phyloP scores from a whole-genome alignment of 2,329 filamentous ascomycete species.

The Parastagonospora nodorum region DNA sequence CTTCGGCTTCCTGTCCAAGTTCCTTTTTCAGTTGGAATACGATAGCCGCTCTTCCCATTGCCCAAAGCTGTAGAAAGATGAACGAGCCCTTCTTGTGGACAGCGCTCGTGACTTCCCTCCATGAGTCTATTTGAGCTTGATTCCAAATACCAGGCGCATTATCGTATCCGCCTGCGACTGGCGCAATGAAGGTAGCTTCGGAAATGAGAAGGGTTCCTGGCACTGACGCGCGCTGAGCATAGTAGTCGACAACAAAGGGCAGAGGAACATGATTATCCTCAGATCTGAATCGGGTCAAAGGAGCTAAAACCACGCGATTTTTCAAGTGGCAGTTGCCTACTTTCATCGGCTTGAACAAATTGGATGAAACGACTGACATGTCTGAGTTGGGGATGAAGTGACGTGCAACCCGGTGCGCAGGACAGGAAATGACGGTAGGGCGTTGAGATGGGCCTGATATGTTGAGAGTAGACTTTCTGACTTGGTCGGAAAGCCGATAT shows the following conservation, averaged over 20 bases:
- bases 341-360: conserved; percentile 26
- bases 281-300: conserved; percentile 42
- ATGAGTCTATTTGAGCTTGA: conserved; percentile 52
- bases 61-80: conserved; percentile 65
- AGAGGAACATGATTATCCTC: conserved; percentile 52
- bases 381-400: too few relatives aligned
- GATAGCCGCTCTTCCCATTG: conserved; percentile 27
- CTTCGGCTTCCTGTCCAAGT: conserved; percentile 18
- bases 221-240: conserved; percentile 55
- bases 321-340: conserved; percentile 23
- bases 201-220: conserved; percentile 62
- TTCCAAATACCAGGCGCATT: conserved; percentile 63
- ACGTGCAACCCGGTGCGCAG: too few relatives aligned
- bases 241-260: conserved; percentile 52
- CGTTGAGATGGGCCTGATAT: too few relatives aligned
- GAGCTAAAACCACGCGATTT: conserved; percentile 28
- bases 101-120: conserved; percentile 62
- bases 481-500: too few relatives aligned
- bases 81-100: conserved; percentile 64
- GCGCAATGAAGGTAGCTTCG: conserved; percentile 57
- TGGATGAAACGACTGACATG: too few relatives aligned
- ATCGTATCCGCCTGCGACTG: conserved; percentile 48
- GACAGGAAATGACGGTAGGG: too few relatives aligned
- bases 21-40: too few relatives aligned
- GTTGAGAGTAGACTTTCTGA: too few relatives aligned